Evolutionary conservation across 2,329 filamentous ascomycete species (phyloP).

Genomic region (Penicillium sp.): DNA sequence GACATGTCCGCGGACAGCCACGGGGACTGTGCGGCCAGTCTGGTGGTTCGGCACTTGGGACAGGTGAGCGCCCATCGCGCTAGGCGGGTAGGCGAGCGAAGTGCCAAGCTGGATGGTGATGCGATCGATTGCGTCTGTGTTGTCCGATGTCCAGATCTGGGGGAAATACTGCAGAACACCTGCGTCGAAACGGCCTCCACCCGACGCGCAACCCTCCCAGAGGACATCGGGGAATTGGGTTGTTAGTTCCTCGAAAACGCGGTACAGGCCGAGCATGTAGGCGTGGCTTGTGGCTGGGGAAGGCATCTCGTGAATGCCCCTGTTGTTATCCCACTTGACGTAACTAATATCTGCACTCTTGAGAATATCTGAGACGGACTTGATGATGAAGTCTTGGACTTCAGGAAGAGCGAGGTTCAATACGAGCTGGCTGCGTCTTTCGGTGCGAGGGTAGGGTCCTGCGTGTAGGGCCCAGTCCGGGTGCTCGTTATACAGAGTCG

Average conservation of each 20-base stretch:
- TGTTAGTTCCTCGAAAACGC: slow-evolving; percentile 60
- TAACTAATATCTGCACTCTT: slow-evolving; percentile 56
- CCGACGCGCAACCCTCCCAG: slow-evolving; percentile 66
- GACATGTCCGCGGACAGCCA: slow-evolving; percentile 62
- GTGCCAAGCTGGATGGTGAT: slow-evolving; percentile 64
- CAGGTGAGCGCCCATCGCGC: slow-evolving; percentile 65
- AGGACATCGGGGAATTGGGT: slow-evolving; percentile 60
- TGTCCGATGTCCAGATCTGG: slow-evolving; percentile 64
- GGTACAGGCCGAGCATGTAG: slow-evolving; percentile 65
- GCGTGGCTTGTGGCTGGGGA: slow-evolving; percentile 54
- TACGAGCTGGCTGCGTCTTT: slow-evolving; percentile 59
- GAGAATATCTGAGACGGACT: slow-evolving; percentile 54
- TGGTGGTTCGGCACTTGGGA: slow-evolving; percentile 60
- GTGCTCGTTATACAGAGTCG: slow-evolving; percentile 59
- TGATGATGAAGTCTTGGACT: slow-evolving; percentile 63
- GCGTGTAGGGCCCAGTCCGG: slow-evolving; percentile 64
- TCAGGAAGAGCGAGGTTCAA: slow-evolving; percentile 60
- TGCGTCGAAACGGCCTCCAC: slow-evolving; percentile 63
- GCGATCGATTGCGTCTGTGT: slow-evolving; percentile 62
- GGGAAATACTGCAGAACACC: slow-evolving; percentile 64
- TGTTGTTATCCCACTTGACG: slow-evolving; percentile 68
- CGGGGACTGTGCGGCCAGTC: slow-evolving; percentile 55
- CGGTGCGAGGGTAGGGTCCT: slow-evolving; percentile 55
- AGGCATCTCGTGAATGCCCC: slow-evolving; percentile 60
- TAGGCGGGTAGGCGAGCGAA: slow-evolving; percentile 60